Percentiles rank a stretch among this genome's conserved stretches.
These are phyloP conservation scores for Aspergillus viridinutans DNA, from an alignment of 2,329 filamentous ascomycete species.

Conservation along the genomic window DNA sequence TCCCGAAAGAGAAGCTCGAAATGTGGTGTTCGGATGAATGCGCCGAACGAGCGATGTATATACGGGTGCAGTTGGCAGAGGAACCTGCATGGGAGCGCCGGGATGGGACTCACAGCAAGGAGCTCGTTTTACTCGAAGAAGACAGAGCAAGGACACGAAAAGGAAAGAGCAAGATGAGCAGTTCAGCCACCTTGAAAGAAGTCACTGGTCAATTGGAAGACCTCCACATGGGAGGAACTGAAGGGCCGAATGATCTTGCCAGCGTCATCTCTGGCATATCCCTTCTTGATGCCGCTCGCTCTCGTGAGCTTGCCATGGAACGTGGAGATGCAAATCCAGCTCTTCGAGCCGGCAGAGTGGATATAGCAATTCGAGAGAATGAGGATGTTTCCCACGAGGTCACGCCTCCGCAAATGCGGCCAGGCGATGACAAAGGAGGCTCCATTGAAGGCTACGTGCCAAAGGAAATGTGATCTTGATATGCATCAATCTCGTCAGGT, in stretches of 20 bases:
- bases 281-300: conserved; percentile 21
- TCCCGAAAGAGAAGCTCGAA: conserved; percentile 68
- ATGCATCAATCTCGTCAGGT: neutral
- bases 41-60: conserved; percentile 72
- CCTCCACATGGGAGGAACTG: conserved; percentile 14
- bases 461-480: conserved; percentile 13
- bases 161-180: conserved; percentile 16
- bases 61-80: conserved; percentile 83
- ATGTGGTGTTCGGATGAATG: conserved; percentile 84
- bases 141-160: conserved; percentile 27
- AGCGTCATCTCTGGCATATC: conserved; percentile 24
- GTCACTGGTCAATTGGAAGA: conserved; percentile 19
- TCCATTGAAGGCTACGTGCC: conserved; percentile 42
- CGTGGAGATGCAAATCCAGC: conserved; percentile 29
- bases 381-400: conserved; percentile 14
- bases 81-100: conserved; percentile 80
- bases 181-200: conserved; percentile 22
- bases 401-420: conserved; percentile 28
- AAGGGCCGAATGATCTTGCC: conserved; percentile 14
- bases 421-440: conserved; percentile 33
- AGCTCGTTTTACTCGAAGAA: conserved; percentile 66
- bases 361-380: conserved; percentile 34
- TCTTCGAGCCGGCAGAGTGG: conserved; percentile 26
- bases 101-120: conserved; percentile 41
- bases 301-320: conserved; percentile 32